These are phyloP conservation scores for Circinella umbellata DNA, from an alignment of 371 early-diverging fungal species.

Conservation along the genomic window DNA sequence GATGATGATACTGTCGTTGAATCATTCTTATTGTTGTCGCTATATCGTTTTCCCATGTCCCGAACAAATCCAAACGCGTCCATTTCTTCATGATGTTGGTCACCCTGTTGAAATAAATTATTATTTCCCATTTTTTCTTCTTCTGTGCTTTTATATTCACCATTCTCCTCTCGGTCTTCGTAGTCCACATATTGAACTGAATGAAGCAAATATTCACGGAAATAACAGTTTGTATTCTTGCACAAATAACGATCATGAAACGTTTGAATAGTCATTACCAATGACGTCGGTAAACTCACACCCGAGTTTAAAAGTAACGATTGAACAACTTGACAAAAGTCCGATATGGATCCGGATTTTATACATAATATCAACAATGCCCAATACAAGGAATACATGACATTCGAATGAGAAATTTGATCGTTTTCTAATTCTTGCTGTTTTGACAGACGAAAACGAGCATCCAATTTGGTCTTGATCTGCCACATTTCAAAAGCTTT, in stretches of 20 bases:
- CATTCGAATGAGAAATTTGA: not conserved
- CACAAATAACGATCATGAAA: conserved; percentile 37
- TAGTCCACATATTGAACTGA: conserved; percentile 29
- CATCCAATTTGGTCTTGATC: conserved; percentile 15
- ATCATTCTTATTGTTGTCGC: not conserved
- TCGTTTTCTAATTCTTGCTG: conserved; percentile 7
- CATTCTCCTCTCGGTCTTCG: conserved; percentile 1
- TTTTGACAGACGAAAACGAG: not conserved
- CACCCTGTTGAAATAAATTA: not conserved
- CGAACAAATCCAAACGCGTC: conserved; percentile 28
- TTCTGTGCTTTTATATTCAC: not conserved
- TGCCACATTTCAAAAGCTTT: conserved; percentile 38
- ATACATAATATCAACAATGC: conserved; percentile 31
- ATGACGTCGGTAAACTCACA: conserved; percentile 25
- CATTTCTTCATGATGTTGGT: conserved; percentile 9
- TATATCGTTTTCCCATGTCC: not conserved
- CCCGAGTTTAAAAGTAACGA: conserved; percentile 4
- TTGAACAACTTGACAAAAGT: conserved; percentile 25
- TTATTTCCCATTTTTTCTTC: not conserved
- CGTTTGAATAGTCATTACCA: conserved; percentile 37
- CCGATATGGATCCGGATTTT: conserved; percentile 27
- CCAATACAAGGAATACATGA: conserved; percentile 34
- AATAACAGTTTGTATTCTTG: conserved; percentile 33
- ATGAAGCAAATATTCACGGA: conserved; percentile 37
- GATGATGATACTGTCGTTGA: too few relatives aligned